phyloP scores from a whole-genome alignment of 2,329 filamentous ascomycete genomes.

The Colletotrichum falcatum region DNA sequence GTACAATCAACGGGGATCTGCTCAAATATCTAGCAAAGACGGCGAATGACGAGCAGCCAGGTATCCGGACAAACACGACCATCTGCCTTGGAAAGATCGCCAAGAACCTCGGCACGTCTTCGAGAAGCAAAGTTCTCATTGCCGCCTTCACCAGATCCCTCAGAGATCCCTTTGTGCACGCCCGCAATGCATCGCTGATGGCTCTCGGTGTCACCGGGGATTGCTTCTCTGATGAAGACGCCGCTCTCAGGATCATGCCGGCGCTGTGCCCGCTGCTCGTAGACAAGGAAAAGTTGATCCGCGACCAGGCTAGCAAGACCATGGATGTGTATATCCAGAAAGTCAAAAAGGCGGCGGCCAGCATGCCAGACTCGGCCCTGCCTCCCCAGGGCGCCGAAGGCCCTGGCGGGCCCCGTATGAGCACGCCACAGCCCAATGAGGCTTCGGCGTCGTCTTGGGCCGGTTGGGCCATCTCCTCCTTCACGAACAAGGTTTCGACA shows the following conservation, averaged over 20 bases:
- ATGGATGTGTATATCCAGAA: conserved; percentile 87
- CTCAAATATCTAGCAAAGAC: conserved; percentile 93
- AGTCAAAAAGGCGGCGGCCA: conserved; percentile 80
- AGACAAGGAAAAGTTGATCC: conserved; percentile 95
- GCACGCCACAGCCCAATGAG: conserved; percentile 74
- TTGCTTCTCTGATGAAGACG: conserved; percentile 89
- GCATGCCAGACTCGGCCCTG: conserved; percentile 83
- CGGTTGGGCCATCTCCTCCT: conserved; percentile 98
- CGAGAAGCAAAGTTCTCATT: conserved; percentile 88
- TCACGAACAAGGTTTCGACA: conserved; percentile 91
- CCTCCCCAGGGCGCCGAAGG: conserved; percentile 71
- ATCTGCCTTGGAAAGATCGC: conserved; percentile 98
- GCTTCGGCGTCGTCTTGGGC: conserved; percentile 80
- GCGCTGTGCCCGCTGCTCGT: conserved; percentile 86
- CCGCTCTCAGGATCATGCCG: conserved; percentile 84
- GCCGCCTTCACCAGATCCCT: conserved; percentile 92
- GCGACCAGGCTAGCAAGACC: conserved; percentile 91
- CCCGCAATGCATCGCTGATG: conserved; percentile 88
- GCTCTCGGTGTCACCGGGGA: conserved; percentile 88
- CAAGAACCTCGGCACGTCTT: conserved; percentile 82
- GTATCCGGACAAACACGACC: conserved; percentile 97
- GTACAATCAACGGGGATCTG: conserved; percentile 92
- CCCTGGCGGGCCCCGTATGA: conserved; percentile 76
- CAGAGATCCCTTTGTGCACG: conserved; percentile 94
- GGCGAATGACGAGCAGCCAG: conserved; percentile 96